Evolutionary conservation across 176 grass and related monocot genomes (phyloP), one percentile per base, ranked within the genome.

Genomic region (Carex myosuroides): DNA sequence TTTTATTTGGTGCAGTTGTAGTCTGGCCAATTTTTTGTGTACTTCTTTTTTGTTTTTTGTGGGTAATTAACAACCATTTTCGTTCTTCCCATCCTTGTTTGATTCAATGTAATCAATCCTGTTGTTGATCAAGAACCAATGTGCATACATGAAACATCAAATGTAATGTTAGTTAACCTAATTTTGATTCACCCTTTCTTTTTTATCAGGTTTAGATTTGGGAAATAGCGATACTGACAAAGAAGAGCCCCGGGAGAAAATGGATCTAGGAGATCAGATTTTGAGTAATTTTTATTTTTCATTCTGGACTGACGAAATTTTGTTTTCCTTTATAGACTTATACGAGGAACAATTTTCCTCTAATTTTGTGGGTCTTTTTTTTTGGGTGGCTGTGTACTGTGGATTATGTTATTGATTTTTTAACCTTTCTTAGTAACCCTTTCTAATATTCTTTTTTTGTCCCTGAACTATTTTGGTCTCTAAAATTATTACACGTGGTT

Each of bases 331-430:
- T 83, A 83, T 83, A 83, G 41, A 83, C 80, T 50, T 65, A 52
- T 83, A 83, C 37, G 62, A 68, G 80, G 80, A 83, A 9, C 32
- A 83, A 83, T 68, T 83, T 81, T 83, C 80, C 80, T 83, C 80
- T 83, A 83, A 83, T 83, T 83, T 83, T 83, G 50, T 77, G 50
- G 73, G 16, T 76, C 12, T 52, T 48, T 22, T 14, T 64, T 37
- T 83, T 83, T 68, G 60, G 37, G 44, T 50, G 80, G 63, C 44
- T 68, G 20, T 83, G 42, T 17, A 50, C 62, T 83, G 39, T 42
- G 62, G 46, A 65, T 83, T 83, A 5, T 83, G 64, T 81, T 61
- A 46, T 68, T 80, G 53, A 42, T 80, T 80, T 62, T n/a, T 39
- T 42, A 59, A 53, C 46, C 20, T 65, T 82, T 82, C 39, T 42